Base-by-base conservation (phyloP, 2,329 filamentous ascomycete genomes). In the Claviceps humidiphila region DNA sequence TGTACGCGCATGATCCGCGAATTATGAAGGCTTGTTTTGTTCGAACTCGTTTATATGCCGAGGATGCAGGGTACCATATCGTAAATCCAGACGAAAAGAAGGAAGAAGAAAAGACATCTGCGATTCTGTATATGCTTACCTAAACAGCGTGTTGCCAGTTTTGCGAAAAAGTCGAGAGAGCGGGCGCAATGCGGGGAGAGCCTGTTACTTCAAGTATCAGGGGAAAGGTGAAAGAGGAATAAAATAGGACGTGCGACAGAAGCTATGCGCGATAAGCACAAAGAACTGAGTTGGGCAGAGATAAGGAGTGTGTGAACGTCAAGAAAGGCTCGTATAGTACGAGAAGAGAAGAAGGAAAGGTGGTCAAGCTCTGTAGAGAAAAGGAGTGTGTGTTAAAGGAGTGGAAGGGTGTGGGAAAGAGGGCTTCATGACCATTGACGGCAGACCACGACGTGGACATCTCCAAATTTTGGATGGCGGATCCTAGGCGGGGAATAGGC, bases 251-350 rank as follows among this genome's bases (percentile, higher is more conserved):
- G 49, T 49, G 34, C 11, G 20, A 14, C 44, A 40, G 24, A 37
- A 5, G 34, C 30, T 40, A 6, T 37, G 41, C 20, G 20, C 45
- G 48, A 53, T 22, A 45, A 53, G 52, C 48, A 49, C 44, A 51
- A 48, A 43, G 26, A 40, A 30, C 30, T 24, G 49, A 17, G 44
- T 16, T 17, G 24, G 17, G 16, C 3, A 14, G n/a, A 14, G 24
- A 34, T n/a, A 49, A 51, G n/a, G 48, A 51, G 45, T 11, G 51
- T 53, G 47, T 34, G 42, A 17, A 39, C 34, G 34, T 13, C 42
- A 46, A 49, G 16, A 26, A 38, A 9, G 17, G 17, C 34, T 49
- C 48, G 24, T 40, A 49, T 49, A 39, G 34, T 13, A 39, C 16
- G 17, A 38, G 37, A 16, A 30, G 39, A 48, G 44, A 47, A 47